Evolutionary conservation across 371 early-diverging fungal species (phyloP), one percentile per base, ranked within the genome.

Genomic region (Mortierella sp.): DNA sequence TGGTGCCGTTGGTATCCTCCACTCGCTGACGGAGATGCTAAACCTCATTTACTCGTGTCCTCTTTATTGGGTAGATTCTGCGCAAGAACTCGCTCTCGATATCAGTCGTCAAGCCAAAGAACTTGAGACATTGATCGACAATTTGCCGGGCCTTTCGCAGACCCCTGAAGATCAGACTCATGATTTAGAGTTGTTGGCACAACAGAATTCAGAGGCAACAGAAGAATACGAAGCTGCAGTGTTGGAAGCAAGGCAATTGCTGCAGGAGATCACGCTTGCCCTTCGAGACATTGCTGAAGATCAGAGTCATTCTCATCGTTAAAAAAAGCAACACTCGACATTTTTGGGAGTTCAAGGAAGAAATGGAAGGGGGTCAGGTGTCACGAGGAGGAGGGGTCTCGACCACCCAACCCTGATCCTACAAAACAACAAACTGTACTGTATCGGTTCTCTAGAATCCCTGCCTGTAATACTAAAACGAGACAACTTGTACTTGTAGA

Each of bases 81-180:
- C 89, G 63, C 79, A 83, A 39, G 88, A 89, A 58, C 71, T 87
- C 8, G 89, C 87, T 0, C 70, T 84, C 8, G 92, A 92, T 71
- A 81, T 92, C 55, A 88, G 88, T 8, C 86, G 88, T 39, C 89
- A 91, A 37, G 86, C 85, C 29, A 89, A 91, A 65, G 90, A 90
- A 48, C 86, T 90, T 29, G 92, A 92, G 55, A 80, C 83, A 19
- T 63, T 92, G 22, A 86, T 91, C 60, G 90, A 91, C 63, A 78
- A 80, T 29, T 67, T 92, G 39, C 91, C 92, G 1, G 91, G 91
- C 0, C 84, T 91, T 29, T 64, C 85, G 10, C 74, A 84, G 50
- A 83, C 87, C 2, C 90, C 88, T 50, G 88, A 88, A 39, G 86
- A 90, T 25, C 91, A 91, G 80, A 90, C 86, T 55, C 40, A 51